Evolutionary conservation across 345 rosid genomes (phyloP).

Genomic region (Pistacia integerrima): DNA sequence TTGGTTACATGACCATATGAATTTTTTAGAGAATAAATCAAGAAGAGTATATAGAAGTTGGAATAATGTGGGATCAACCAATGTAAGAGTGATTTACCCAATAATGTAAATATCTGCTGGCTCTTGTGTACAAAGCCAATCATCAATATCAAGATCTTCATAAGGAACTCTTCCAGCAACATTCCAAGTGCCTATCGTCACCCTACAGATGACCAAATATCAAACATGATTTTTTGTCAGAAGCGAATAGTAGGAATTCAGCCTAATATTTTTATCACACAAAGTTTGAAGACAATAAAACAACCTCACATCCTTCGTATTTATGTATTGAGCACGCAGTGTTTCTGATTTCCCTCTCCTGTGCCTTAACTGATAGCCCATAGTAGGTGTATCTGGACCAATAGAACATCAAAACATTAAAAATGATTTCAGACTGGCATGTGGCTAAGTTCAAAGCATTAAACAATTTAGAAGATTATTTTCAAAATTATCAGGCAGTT

Average conservation of each 20-base stretch:
- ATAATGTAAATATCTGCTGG: conserved; percentile 87
- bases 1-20: background rate
- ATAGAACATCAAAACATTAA: conserved; percentile 19
- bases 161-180: conserved; percentile 87
- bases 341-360: conserved; percentile 97
- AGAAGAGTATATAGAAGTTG: background rate
- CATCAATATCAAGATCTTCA: conserved; percentile 77
- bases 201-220: conserved; percentile 44
- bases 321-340: conserved; percentile 87
- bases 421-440: conserved; percentile 10
- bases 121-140: conserved; percentile 83
- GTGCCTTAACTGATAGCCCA: conserved; percentile 56
- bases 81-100: conserved; percentile 50
- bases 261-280: background rate
- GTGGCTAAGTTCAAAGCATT: background rate
- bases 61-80: background rate
- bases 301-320: conserved; percentile 89
- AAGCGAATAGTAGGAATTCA: background rate
- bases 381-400: conserved; percentile 47
- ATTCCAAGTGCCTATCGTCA: conserved; percentile 90
- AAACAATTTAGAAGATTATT: background rate
- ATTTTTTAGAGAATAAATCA: background rate
- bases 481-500: background rate
- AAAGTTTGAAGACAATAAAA: conserved; percentile 3
- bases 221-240: background rate